Base-by-base conservation (phyloP, 2,329 filamentous ascomycete genomes). In the Aspergillus sp. region DNA sequence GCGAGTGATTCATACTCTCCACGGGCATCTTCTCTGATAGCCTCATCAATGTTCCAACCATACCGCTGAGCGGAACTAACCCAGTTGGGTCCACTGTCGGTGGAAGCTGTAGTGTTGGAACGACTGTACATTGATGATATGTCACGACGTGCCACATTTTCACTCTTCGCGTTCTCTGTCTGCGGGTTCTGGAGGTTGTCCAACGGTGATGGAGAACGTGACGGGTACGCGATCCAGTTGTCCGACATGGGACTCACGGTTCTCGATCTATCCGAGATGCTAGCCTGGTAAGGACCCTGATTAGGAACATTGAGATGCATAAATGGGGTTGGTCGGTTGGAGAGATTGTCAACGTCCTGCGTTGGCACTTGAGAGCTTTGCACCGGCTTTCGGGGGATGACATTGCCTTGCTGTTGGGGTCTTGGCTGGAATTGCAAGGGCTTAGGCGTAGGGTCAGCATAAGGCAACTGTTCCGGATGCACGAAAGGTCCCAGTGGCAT, bases 401-500 rank as follows among this genome's bases (percentile, higher is more conserved):
- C 56, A 20, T 39, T 39, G 37, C 37, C 15, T 22, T 17, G 15
- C 9, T 39, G 33, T 13, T 37, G 10, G 37, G 17, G 15, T 15
- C 19, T 17, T 39, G 15, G 2, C 9, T 39, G 37, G 17, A 39
- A 39, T 39, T 17, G 37, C n/a, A 39, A 19, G 3, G 19, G 15
- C 17, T 19, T 39, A 39, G 17, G 37, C 7, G 33, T n/a, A 15
- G 61, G 55, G 43, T 66, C 60, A 17, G 61, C 60, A 51, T 54
- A 65, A 43, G 61, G 66, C 44, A 52, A 56, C 23, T 49, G 56
- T 53, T 69, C 48, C 50, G 60, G 52, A 50, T 68, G 68, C 1
- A 80, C 77, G 41, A 72, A 69, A 30, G 73, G 74, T 3, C 20
- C 27, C 49, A 79, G 78, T 7, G 75, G 66, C 13, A 76, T 66